Percentiles rank a stretch among this genome's conserved stretches.
These are phyloP conservation scores for Lipomyces sp. DNA, from an alignment of 805 yeast genomes.

Conservation along the genomic window DNA sequence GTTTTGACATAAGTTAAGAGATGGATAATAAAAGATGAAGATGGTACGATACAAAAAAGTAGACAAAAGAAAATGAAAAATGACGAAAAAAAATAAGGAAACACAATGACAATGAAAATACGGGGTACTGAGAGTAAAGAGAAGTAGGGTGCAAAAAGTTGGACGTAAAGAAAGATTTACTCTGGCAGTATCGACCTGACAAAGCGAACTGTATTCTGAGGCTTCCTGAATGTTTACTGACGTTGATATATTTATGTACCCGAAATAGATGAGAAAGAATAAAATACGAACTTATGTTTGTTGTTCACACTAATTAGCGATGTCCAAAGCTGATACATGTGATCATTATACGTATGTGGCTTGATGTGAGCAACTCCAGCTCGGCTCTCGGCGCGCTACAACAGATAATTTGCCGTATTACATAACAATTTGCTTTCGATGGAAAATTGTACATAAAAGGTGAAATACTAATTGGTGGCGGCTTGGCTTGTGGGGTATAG, in stretches of 20 bases:
- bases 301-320: too few species aligned
- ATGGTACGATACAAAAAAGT: neutral
- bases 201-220: neutral
- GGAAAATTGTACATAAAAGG: too few species aligned
- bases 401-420: too few species aligned
- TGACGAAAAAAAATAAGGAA: neutral
- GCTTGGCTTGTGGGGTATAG: too few species aligned
- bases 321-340: neutral
- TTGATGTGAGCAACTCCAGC: too few species aligned
- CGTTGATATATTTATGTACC: neutral
- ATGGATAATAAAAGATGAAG: neutral
- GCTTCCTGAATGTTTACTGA: neutral
- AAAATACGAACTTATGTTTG: too few species aligned
- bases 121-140: neutral
- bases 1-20: neutral
- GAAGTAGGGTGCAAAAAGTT: neutral
- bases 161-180: neutral
- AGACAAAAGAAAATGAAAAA: neutral
- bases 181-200: neutral
- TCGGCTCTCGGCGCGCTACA: too few species aligned
- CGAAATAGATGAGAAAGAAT: neutral
- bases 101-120: neutral
- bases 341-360: too few species aligned
- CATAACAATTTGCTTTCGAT: too few species aligned
- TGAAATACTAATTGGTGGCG: too few species aligned